phyloP scores from a whole-genome alignment of 1,284 basidiomycete genomes.

The Cryptococcus jaspeensis region DNA sequence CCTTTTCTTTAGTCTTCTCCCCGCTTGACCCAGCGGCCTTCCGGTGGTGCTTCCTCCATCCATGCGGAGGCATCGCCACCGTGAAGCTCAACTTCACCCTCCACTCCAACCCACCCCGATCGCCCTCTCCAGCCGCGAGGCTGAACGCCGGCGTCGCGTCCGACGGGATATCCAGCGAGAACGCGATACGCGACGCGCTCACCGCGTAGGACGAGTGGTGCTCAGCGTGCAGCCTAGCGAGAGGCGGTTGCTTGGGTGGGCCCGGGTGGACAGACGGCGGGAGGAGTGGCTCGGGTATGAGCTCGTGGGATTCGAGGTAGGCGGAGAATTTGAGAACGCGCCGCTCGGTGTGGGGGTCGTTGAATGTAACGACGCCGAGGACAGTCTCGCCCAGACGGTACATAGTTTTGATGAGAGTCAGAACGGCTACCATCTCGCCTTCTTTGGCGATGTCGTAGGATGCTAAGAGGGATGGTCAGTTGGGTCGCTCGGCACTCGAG shows the following conservation, averaged over 20 bases:
- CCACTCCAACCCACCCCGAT: conserved; percentile 75
- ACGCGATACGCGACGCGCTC: conserved; percentile 70
- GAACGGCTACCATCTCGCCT: conserved; percentile 75
- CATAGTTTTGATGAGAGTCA: conserved; percentile 86
- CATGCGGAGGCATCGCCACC: conserved; percentile 61
- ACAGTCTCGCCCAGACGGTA: conserved; percentile 88
- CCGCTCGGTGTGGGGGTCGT: conserved; percentile 60
- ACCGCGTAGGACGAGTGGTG: conserved; percentile 71
- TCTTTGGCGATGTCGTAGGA: conserved; percentile 93
- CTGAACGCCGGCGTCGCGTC: conserved; percentile 80
- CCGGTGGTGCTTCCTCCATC: conserved; percentile 35
- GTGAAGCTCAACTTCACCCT: conserved; percentile 75
- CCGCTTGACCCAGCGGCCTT: conserved; percentile 38
- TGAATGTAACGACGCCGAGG: conserved; percentile 79
- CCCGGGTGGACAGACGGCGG: conserved; percentile 51
- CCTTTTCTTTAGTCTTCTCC: conserved; percentile 58
- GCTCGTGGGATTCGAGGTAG: conserved; percentile 79
- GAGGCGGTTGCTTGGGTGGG: conserved; percentile 26
- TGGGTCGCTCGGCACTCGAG: not conserved
- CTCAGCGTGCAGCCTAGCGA: conserved; percentile 70
- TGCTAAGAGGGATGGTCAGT: conserved; percentile 54
- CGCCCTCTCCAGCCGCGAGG: conserved; percentile 53
- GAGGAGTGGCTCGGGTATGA: conserved; percentile 61
- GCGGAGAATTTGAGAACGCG: conserved; percentile 79
- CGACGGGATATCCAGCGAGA: conserved; percentile 82